A percentile compares a stretch with the other conserved stretches of the same genome.
These are phyloP conservation scores for Sporothrix humicola DNA, from an alignment of 2,329 filamentous ascomycete genomes.

Conservation along the genomic window DNA sequence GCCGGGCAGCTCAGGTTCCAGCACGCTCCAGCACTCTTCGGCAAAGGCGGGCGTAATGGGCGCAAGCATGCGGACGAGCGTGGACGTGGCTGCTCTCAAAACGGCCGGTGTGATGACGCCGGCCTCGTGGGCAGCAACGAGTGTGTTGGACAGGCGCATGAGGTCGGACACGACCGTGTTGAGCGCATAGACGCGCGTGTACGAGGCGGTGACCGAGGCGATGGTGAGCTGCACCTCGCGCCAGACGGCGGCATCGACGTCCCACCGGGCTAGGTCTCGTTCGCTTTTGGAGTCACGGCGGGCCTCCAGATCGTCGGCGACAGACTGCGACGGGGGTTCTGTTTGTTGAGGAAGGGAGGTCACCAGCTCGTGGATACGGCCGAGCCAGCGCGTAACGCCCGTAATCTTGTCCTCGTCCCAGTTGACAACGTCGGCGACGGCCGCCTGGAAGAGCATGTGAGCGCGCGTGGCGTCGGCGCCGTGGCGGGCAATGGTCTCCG, in stretches of 20 bases:
- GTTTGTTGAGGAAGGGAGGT: constrained; percentile 37
- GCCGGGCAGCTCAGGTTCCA: constrained; percentile 48
- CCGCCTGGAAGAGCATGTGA: constrained; percentile 88
- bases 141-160: constrained; percentile 76
- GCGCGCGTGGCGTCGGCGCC: constrained; percentile 84
- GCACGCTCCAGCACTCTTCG: constrained; percentile 76
- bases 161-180: constrained; percentile 86
- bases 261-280: constrained; percentile 49
- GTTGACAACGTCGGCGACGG: constrained; percentile 80
- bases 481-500: constrained; percentile 71
- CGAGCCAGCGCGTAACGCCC: constrained; percentile 81
- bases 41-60: constrained; percentile 81
- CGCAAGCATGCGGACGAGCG: constrained; percentile 73
- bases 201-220: constrained; percentile 68
- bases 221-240: constrained; percentile 71
- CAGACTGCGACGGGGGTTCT: constrained; percentile 18
- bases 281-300: constrained; percentile 41
- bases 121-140: constrained; percentile 55
- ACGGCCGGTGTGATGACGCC: constrained; percentile 51
- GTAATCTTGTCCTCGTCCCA: constrained; percentile 86
- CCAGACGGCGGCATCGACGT: constrained; percentile 62
- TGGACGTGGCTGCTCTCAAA: constrained; percentile 55
- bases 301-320: constrained; percentile 22
- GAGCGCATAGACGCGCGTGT: constrained; percentile 73
- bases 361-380: constrained; percentile 67